phyloP scores from a whole-genome alignment of 768 basidiomycete genomes.

The Suillus hirtellus region DNA sequence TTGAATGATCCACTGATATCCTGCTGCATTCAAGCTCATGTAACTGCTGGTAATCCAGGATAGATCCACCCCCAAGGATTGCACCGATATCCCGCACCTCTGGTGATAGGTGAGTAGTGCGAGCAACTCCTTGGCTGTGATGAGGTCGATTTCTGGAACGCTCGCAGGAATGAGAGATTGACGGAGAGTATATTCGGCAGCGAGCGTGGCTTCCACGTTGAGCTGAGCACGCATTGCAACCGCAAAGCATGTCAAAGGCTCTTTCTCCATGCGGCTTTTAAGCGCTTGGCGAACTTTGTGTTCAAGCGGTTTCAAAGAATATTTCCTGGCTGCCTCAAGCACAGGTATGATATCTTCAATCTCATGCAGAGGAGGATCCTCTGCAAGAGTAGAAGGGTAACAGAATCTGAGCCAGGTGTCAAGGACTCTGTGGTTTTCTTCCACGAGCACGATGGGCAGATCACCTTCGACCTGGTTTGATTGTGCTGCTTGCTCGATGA shows the following conservation, averaged over 20 bases:
- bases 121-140: conserved; percentile 23
- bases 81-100: conserved; percentile 6
- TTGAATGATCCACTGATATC: conserved; percentile 9
- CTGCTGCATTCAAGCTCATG: not conserved
- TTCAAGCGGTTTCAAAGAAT: conserved; percentile 9
- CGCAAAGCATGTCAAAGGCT: conserved; percentile 28
- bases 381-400: conserved; percentile 15
- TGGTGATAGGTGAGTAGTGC: conserved; percentile 18
- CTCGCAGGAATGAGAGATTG: conserved; percentile 21
- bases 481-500: conserved; percentile 27
- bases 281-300: conserved; percentile 20
- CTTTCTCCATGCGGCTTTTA: conserved; percentile 14
- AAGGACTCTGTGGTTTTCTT: conserved; percentile 14
- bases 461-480: conserved; percentile 12
- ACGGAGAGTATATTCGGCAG: conserved; percentile 25
- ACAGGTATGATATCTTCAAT: conserved; percentile 8
- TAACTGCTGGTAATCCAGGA: conserved; percentile 9
- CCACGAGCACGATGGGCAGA: conserved; percentile 12
- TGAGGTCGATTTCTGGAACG: conserved; percentile 23
- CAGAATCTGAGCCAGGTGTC: conserved; percentile 18
- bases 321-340: conserved; percentile 9
- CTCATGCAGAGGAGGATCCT: conserved; percentile 11
- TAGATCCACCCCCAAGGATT: conserved; percentile 4
- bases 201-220: conserved; percentile 20
- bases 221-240: conserved; percentile 26